Conservation (phyloP, 2,329 filamentous ascomycete genomes). For the Grosmannia serpens region DNA sequence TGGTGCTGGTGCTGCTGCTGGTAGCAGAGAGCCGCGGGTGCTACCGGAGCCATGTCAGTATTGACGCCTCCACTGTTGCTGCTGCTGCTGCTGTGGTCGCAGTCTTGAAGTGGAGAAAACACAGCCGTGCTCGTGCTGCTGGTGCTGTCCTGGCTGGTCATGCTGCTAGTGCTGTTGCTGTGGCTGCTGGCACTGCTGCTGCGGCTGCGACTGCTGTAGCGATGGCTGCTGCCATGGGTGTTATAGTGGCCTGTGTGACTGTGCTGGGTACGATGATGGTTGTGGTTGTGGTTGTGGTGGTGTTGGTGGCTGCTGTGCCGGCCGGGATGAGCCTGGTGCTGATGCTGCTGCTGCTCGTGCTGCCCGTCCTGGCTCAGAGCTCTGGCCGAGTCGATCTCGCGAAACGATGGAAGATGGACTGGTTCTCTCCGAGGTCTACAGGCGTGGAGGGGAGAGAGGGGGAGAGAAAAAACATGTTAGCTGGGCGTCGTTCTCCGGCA, state of each 20-base stretch:
- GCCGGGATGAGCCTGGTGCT: neutral
- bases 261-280: neutral
- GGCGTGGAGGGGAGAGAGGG: neutral
- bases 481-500: neutral
- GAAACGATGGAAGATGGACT: conserved; percentile 10
- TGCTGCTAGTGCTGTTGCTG: conserved; percentile 6
- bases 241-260: neutral
- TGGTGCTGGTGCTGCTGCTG: neutral
- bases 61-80: neutral
- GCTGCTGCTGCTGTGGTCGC: neutral
- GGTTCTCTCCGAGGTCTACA: neutral
- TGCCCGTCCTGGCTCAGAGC: conserved; percentile 5
- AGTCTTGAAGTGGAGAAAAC: conserved; percentile 3
- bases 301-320: no score
- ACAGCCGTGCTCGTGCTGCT: neutral
- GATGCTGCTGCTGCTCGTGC: neutral
- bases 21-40: neutral
- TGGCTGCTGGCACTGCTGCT: neutral
- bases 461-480: neutral
- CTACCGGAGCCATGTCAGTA: neutral
- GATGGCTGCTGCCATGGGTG: neutral
- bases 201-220: neutral
- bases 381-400: conserved; percentile 7
- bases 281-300: no score
- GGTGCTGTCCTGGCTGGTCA: conserved; percentile 4